Conservation (phyloP, 2,329 filamentous ascomycete species). For the Peltaster fructicola region DNA sequence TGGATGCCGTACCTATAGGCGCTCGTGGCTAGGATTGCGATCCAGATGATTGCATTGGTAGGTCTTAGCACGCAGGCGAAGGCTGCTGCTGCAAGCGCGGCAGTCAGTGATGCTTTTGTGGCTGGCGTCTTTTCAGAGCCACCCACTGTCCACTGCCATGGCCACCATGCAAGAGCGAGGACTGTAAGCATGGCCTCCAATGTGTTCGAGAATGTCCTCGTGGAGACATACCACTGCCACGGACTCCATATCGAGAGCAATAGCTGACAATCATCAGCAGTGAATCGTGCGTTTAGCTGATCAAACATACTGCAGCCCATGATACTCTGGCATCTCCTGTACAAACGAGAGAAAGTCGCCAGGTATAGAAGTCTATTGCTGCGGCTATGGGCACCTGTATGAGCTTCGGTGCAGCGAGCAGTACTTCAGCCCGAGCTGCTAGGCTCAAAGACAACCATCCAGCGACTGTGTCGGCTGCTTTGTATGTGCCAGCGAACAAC, state of each 20-base stretch:
- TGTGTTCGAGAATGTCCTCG: slow-evolving; percentile 84
- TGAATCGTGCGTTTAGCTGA: slow-evolving; percentile 3
- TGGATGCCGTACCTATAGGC: slow-evolving; percentile 39
- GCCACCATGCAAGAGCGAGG: slow-evolving; percentile 66
- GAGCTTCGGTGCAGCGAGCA: slow-evolving; percentile 56
- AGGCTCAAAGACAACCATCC: slow-evolving; percentile 35
- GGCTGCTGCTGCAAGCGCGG: slow-evolving; percentile 53
- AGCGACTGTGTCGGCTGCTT: slow-evolving; percentile 39
- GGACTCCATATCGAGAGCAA: slow-evolving; percentile 57
- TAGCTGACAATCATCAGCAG: slow-evolving; percentile 33
- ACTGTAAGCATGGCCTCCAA: slow-evolving; percentile 79
- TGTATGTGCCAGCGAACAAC: slow-evolving; percentile 65
- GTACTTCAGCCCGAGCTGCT: slow-evolving; percentile 42
- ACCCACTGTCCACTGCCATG: slow-evolving; percentile 41
- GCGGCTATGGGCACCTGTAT: slow-evolving; percentile 65
- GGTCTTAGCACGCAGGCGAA: slow-evolving; percentile 72
- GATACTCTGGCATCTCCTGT: too few relatives aligned
- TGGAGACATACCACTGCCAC: slow-evolving; percentile 95
- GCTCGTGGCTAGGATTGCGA: too few relatives aligned
- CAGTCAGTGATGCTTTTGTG: not conserved
- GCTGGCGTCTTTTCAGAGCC: not conserved
- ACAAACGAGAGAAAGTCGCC: too few relatives aligned
- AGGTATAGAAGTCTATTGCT: slow-evolving; percentile 69
- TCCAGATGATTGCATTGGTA: slow-evolving; percentile 79
- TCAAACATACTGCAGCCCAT: too few relatives aligned